Base-by-base conservation (phyloP, 2,329 filamentous ascomycete species). In the Diaporthe ampelina region DNA sequence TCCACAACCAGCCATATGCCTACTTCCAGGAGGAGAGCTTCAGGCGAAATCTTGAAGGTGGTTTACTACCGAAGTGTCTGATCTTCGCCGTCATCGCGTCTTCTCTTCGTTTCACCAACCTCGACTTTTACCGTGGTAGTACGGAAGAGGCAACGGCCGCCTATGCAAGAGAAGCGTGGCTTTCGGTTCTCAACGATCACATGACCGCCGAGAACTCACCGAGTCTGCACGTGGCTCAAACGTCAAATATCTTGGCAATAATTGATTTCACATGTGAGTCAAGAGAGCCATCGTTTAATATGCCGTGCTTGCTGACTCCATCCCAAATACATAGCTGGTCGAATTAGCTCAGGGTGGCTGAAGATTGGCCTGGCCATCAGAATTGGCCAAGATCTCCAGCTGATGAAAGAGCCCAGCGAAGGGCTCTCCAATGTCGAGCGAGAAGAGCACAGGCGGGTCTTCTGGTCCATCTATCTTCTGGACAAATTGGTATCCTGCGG, bases 291-390 rank as follows among this genome's bases (percentile, higher is more conserved):
- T 19, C 19, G 7, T 13, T 4, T 4, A n/a, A 4, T 17, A 19
- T 5, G n/a, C n/a, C 17, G 24, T 5, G 7, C 17, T 3, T 7
- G 40, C 40, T 48, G 40, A 48, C 21, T 10, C 40, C 3, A 1
- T 13, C 5, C 21, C 11, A 6, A 21, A 32, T 11, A 0, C 2
- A 8, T 9, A 48, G 59, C 40, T 21, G 59, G 59, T 21, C 24
- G 59, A 48, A 48, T 48, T 24, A 63, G 59, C 26, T 48, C 40
- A 15, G 59, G 40, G 6, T 63, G 59, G 59, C 40, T 63, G 2
- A 63, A 63, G 26, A 48, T 63, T 8, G 59, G 59, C 15, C 24
- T 63, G 40, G 59, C 59, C 40, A 48, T 63, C 40, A 63, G 59
- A n/a, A 63, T 63, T 19, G 59, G 40, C 24, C 59, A 63, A n/a